Percentiles rank a stretch among this genome's conserved stretches.
phyloP scores from a whole-genome alignment of 2,329 filamentous ascomycete species.

The Arthrobotrys sphaeroides region DNA sequence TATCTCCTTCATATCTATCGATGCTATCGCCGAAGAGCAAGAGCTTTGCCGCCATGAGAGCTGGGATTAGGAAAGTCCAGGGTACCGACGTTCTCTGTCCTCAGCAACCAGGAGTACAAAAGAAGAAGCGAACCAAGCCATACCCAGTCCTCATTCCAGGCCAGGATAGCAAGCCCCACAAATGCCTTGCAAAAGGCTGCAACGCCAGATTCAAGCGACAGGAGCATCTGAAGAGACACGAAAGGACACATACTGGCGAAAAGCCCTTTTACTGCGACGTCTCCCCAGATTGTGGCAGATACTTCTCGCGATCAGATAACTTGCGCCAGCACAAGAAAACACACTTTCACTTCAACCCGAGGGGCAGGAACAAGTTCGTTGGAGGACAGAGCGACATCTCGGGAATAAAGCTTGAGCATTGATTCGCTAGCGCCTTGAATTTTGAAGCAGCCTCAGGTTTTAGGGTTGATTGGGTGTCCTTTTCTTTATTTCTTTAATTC shows the following conservation, averaged over 20 bases:
- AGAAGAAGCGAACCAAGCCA: constrained; percentile 35
- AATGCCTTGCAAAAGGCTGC: constrained; percentile 53
- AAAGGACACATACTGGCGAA: constrained; percentile 56
- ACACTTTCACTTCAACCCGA: constrained; percentile 55
- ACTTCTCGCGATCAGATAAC: constrained; percentile 57
- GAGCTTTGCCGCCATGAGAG: constrained; percentile 22
- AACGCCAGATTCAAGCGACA: constrained; percentile 55
- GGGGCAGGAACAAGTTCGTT: constrained; percentile 51
- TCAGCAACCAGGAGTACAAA: constrained; percentile 26
- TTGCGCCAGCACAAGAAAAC: constrained; percentile 55
- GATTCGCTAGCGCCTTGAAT: constrained; percentile 1
- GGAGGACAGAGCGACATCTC: constrained; percentile 25
- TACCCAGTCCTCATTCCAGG: constrained; percentile 40
- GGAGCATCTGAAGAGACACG: constrained; percentile 57
- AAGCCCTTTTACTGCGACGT: constrained; percentile 55
- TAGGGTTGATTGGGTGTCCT: not conserved
- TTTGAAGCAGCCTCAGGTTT: not conserved
- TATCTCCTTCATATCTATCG: constrained; percentile 42
- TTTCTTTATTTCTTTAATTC: constrained; percentile 7
- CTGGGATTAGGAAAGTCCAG: constrained; percentile 24
- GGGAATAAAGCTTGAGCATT: constrained; percentile 14
- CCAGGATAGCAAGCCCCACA: constrained; percentile 52
- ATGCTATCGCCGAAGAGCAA: constrained; percentile 46
- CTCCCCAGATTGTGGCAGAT: constrained; percentile 52
- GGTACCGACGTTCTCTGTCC: constrained; percentile 7